Conservation (phyloP, 2,329 filamentous ascomycete genomes). For the Biscogniauxia mediterranea region DNA sequence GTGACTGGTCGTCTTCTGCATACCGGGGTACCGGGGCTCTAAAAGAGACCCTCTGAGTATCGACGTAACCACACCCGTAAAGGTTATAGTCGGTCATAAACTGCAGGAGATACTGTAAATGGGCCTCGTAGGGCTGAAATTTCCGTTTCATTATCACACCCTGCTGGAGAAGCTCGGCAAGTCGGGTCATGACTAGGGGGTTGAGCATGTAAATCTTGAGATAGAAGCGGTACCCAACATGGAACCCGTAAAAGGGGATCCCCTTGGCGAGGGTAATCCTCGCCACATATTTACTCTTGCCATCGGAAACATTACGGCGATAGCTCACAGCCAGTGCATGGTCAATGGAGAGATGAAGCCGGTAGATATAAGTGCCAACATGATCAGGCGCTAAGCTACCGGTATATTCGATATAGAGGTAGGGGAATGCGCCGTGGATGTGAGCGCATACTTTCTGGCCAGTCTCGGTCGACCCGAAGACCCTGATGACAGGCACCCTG, state of each 20-base stretch:
- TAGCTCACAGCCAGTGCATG: conserved; percentile 86
- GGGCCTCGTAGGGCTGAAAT: conserved; percentile 92
- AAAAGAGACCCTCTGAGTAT: conserved; percentile 69
- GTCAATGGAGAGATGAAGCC: conserved; percentile 83
- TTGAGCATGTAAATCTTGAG: conserved; percentile 95
- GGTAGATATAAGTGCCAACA: conserved; percentile 72
- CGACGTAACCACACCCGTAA: conserved; percentile 87
- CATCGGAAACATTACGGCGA: conserved; percentile 69
- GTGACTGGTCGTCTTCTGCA: conserved; percentile 55
- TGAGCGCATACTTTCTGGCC: conserved; percentile 96
- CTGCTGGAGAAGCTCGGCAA: conserved; percentile 83
- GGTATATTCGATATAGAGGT: conserved; percentile 86
- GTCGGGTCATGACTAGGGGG: conserved; percentile 78
- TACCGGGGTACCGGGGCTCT: conserved; percentile 72
- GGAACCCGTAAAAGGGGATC: conserved; percentile 91
- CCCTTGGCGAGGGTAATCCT: conserved; percentile 91
- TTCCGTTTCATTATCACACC: conserved; percentile 80
- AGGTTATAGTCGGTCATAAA: conserved; percentile 99
- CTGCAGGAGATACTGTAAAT: conserved; percentile 87
- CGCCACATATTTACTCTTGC: conserved; percentile 71
- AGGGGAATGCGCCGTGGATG: conserved; percentile 92
- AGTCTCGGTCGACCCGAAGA: conserved; percentile 90
- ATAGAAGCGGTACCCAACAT: conserved; percentile 87
- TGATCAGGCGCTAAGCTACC: conserved; percentile 65
- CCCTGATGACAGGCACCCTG: conserved; percentile 79